Conservation (phyloP, 495 filamentous ascomycete species). For the Penicillium crystallinum region DNA sequence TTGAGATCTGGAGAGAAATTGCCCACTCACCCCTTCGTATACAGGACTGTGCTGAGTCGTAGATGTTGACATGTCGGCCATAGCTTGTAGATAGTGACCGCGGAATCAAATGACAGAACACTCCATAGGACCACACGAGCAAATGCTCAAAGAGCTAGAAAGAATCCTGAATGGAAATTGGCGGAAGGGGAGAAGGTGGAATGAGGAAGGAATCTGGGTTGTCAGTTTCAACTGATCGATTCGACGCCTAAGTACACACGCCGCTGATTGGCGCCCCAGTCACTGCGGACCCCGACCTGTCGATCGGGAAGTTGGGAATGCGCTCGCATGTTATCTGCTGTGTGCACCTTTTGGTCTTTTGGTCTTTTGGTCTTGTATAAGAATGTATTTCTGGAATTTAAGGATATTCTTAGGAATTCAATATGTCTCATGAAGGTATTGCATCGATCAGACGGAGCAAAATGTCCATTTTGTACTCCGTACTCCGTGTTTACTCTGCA, state of each 20-base stretch:
- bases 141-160: constrained; percentile 6
- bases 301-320: constrained; percentile 20
- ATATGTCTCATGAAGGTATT: not conserved
- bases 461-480: no score
- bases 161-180: constrained; percentile 6
- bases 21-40: constrained; percentile 44
- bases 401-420: not conserved
- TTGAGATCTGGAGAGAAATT: not conserved
- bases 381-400: not conserved
- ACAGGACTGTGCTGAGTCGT: constrained; percentile 42
- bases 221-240: constrained; percentile 19
- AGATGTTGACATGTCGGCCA: constrained; percentile 30
- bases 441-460: not conserved
- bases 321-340: constrained; percentile 1
- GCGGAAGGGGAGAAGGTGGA: constrained; percentile 8
- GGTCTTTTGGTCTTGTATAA: not conserved
- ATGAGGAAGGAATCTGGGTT: constrained; percentile 20
- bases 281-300: constrained; percentile 14
- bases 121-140: constrained; percentile 18
- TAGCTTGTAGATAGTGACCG: constrained; percentile 6
- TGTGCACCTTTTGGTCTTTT: not conserved
- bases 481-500: not conserved
- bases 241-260: constrained; percentile 18
- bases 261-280: constrained; percentile 18
- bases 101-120: constrained; percentile 18